Percentiles rank a stretch among this genome's conserved stretches.
Conservation (phyloP, 495 filamentous ascomycete genomes). For the Sporormia fimetaria region DNA sequence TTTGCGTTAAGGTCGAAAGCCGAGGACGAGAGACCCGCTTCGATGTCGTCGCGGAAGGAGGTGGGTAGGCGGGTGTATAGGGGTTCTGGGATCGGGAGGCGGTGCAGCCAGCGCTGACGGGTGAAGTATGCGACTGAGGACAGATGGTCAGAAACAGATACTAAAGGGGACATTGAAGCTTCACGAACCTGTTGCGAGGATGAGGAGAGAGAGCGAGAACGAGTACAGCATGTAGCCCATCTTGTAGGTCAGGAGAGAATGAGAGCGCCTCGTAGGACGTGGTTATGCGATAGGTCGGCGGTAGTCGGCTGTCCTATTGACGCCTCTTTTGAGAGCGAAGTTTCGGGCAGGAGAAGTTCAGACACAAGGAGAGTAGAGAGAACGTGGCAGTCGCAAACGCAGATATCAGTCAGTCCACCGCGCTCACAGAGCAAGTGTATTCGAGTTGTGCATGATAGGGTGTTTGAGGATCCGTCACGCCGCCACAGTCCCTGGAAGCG, state of each 20-base stretch:
- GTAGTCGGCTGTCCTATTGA: no score
- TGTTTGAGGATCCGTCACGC: no score
- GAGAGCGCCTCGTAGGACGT: not conserved
- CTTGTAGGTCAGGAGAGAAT: constrained; percentile 8
- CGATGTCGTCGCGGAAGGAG: constrained; percentile 68
- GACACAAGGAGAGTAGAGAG: no score
- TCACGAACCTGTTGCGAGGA: constrained; percentile 36
- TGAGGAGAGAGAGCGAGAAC: constrained; percentile 38
- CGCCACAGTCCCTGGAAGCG: no score
- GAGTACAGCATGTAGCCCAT: constrained; percentile 76
- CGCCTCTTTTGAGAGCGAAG: no score
- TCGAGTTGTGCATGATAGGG: no score
- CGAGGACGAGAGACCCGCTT: constrained; percentile 68
- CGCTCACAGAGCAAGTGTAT: no score
- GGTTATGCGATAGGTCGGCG: no score
- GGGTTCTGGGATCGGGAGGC: constrained; percentile 27
- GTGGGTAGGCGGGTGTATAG: constrained; percentile 62
- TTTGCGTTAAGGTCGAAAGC: constrained; percentile 75
- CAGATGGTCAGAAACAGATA: constrained; percentile 10
- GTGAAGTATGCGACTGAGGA: constrained; percentile 63
- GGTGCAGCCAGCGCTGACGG: constrained; percentile 60
- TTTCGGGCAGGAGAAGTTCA: no score
- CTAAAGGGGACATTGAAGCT: constrained; percentile 1
- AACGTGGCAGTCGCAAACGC: no score
- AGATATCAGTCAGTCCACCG: no score